Evolutionary conservation across 139 green algal species (phyloP), one percentile per base, ranked within the genome.

Genomic region (Closterium sp.): DNA sequence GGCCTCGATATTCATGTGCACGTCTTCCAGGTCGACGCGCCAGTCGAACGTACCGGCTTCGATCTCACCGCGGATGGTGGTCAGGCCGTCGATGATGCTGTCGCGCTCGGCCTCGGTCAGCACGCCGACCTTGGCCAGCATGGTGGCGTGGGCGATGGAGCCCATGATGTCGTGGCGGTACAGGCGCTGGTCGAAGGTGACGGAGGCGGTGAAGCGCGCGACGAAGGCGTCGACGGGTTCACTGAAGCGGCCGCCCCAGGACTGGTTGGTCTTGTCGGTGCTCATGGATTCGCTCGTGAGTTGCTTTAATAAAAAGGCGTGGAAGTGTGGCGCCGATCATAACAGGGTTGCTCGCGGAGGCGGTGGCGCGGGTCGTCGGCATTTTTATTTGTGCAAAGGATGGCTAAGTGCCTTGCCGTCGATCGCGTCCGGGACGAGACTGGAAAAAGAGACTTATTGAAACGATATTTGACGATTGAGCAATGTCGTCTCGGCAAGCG

Each of bases 1-100:
- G 28, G 85, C 85, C 33, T 93, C 90, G 33, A 93, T 64, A 84
- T 93, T 93, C 90, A 93, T 93, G 84, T 93, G 90, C 19, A 93
- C 90, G 90, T 93, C 90, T 86, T 93, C 90, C 32, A 84, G 84
- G 64, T 93, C 90, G 9, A 84, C 84, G 8, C 84, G 85, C 90
- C 90, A 93, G 21, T 34, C 32, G 55, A 93, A 93, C 28, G 28
- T 31, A 12, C 90, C 90, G 23, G 16, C 8, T 84, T 93, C 90
- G 33, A 93, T 93, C 21, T 86, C 30, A 21, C 10, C 16, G 84
- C 85, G 36, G 32, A 93, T 90, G 23, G 19, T 19, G 19, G 21
- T 31, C 10, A 93, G 86, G 12, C 90, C 90, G 6, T 91, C 86
- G 85, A 93, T 30, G 55, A 93, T 93, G 10, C 84, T 33, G n/a